Evolutionary conservation across 2,329 filamentous ascomycete species (phyloP).

Genomic region (Apiospora arundinis): DNA sequence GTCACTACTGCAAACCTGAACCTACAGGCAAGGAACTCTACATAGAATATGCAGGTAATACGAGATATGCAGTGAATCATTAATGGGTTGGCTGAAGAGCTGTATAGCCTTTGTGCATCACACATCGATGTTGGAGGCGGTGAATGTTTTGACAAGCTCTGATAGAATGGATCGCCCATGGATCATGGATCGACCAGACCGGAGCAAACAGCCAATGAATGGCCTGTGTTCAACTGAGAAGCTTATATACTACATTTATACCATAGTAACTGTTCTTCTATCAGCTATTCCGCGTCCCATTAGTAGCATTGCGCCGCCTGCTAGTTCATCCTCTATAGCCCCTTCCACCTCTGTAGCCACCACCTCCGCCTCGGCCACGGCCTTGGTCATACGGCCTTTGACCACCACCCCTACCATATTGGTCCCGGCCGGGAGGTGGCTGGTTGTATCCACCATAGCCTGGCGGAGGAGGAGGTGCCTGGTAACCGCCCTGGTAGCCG

Average conservation of each 20-base stretch:
- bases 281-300: neutral
- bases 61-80: too few relatives aligned
- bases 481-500: conserved; percentile 6
- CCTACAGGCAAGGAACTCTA: too few relatives aligned
- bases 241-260: neutral
- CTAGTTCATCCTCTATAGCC: conserved; percentile 8
- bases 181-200: neutral
- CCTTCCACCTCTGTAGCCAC: conserved; percentile 29
- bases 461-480: conserved; percentile 29
- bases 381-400: conserved; percentile 3
- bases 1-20: too few relatives aligned
- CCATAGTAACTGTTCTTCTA: neutral
- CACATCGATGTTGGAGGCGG: neutral
- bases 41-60: too few relatives aligned
- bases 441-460: conserved; percentile 32
- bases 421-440: conserved; percentile 31
- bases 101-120: neutral
- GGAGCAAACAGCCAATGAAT: neutral
- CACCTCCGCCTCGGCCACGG: conserved; percentile 30
- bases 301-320: neutral
- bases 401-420: conserved; percentile 28
- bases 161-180: neutral
- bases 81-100: neutral
- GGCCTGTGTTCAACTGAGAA: neutral
- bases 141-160: neutral